Evolutionary conservation across 169 alveolate species (phyloP).

Genomic region (Neospora caninum): DNA sequence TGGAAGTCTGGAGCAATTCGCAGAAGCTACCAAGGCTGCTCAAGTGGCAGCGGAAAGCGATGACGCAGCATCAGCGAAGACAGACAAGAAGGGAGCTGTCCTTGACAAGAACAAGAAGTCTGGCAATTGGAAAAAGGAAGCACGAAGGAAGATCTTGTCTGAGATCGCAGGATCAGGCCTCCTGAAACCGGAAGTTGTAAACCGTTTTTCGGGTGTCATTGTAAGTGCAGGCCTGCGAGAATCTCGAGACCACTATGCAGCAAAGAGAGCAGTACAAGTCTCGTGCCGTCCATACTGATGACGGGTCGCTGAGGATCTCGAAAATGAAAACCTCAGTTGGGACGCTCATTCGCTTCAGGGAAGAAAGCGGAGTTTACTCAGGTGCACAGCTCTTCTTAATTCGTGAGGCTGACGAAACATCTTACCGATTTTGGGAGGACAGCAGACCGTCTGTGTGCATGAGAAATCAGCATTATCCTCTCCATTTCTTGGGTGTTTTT

Average conservation of each 20-base stretch:
- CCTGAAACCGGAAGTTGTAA: slow-evolving; percentile 41
- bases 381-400: no score
- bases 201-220: slow-evolving; percentile 32
- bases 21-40: slow-evolving; percentile 32
- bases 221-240: neutral
- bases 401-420: no score
- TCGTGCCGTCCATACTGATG: neutral
- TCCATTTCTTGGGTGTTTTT: neutral
- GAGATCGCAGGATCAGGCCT: slow-evolving; percentile 41
- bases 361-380: neutral
- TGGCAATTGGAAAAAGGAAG: slow-evolving; percentile 18
- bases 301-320: neutral
- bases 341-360: neutral
- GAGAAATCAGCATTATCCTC: no score
- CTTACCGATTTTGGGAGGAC: no score
- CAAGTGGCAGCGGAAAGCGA: neutral
- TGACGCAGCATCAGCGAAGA: neutral
- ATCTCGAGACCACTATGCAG: neutral
- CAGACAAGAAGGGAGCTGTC: neutral
- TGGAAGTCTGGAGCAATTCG: slow-evolving; percentile 50
- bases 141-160: slow-evolving; percentile 3
- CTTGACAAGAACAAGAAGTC: slow-evolving; percentile 15
- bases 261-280: neutral
- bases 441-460: no score
- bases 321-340: neutral